Percentiles rank a stretch among this genome's conserved stretches.
Evolutionary conservation across 495 filamentous ascomycete species (phyloP).

Genomic region (Aspergillus mulundensis): DNA sequence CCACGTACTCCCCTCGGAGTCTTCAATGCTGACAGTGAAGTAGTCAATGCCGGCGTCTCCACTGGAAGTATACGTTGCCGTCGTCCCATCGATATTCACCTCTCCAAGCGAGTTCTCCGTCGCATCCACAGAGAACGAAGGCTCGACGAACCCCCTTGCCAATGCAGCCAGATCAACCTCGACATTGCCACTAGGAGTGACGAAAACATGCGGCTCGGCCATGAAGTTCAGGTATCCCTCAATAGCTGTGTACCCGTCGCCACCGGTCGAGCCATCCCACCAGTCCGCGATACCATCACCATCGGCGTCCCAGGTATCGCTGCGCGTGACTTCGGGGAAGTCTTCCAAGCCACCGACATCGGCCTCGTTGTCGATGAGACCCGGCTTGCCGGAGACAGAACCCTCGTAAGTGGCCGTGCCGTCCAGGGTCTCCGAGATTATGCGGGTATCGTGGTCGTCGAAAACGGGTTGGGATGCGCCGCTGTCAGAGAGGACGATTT

Average conservation of each 20-base stretch:
- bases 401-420: constrained; percentile 4
- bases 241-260: constrained; percentile 8
- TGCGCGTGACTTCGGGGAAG: constrained; percentile 3
- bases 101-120: background rate
- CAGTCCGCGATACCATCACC: constrained; percentile 11
- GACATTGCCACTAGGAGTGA: background rate
- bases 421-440: constrained; percentile 10
- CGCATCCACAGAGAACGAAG: background rate
- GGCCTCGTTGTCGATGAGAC: constrained; percentile 11
- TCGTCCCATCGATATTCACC: background rate
- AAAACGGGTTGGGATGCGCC: constrained; percentile 5
- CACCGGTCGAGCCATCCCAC: constrained; percentile 10
- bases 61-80: constrained; percentile 2
- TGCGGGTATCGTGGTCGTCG: constrained; percentile 11
- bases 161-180: background rate
- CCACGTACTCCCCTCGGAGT: constrained; percentile 3
- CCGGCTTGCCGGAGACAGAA: constrained; percentile 8
- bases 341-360: constrained; percentile 11
- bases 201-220: constrained; percentile 8
- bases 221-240: constrained; percentile 15
- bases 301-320: constrained; percentile 7
- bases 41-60: constrained; percentile 3
- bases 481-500: constrained; percentile 11
- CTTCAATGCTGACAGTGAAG: background rate
- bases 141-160: constrained; percentile 2